Percentiles rank a stretch among this genome's conserved stretches.
Evolutionary conservation across 345 rosid genomes (phyloP).

Genomic region (Eutrema japonicum): DNA sequence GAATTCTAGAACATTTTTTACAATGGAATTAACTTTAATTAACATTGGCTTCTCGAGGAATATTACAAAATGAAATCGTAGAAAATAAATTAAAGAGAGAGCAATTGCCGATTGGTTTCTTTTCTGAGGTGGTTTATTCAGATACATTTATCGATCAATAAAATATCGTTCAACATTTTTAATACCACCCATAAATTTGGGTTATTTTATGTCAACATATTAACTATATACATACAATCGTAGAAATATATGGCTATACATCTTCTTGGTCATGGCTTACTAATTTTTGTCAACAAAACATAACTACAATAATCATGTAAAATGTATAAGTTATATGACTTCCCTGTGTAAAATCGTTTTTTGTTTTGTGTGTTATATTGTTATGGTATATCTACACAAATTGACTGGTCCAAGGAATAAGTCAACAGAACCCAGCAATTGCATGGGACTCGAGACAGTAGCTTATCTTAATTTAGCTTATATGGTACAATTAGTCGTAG

Average conservation of each 20-base stretch:
- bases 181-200: not conserved
- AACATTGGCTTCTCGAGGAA: no score
- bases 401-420: slow-evolving; percentile 37
- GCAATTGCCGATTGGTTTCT: no score
- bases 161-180: not conserved
- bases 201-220: not conserved
- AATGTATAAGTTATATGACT: not conserved
- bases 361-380: not conserved
- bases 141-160: not conserved
- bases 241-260: not conserved
- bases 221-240: not conserved
- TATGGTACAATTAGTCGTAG: slow-evolving; percentile 33
- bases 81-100: no score
- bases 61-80: no score
- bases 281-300: not conserved
- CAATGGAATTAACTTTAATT: no score
- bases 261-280: not conserved
- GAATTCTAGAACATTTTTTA: no score
- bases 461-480: not conserved
- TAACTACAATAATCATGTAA: not conserved
- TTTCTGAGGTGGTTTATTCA: no score
- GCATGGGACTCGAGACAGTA: slow-evolving; percentile 49
- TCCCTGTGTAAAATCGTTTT: not conserved
- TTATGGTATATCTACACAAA: not conserved
- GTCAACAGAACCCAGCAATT: slow-evolving; percentile 36